Evolutionary conservation across 1,139 yeast species (phyloP), one percentile per base, ranked within the genome.

Genomic region (Hyphopichia burtonii): DNA sequence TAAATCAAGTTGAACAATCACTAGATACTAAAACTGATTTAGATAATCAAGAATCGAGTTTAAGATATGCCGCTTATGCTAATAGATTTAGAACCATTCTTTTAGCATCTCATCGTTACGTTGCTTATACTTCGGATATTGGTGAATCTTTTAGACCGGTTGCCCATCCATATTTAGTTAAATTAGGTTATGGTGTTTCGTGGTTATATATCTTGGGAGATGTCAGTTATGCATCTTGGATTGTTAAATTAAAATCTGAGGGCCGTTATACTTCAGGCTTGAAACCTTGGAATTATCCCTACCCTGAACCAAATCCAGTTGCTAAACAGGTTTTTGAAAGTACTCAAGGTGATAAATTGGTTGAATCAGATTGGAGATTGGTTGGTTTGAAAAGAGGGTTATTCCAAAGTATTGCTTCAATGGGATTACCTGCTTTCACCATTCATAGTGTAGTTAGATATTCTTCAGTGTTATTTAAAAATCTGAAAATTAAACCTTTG

Each of bases 61-160:
- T 85, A 38, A 80, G 95, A 72, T 86, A 86, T 55, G 89, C 94
- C 3, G 95, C 93, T 15, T 86, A 86, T 57, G 90, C 91, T 48
- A 83, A 83, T 56, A 66, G 95, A 54, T 58, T 85, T 41, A 71
- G 90, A 61, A 82, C 88, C 27, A 82, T 86, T 48, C 68, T 86
- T 42, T 56, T 74, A 42, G 90, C 94, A 7, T 80, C 91, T n/a
- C 93, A 85, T 56, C 67, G 96, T 52, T 87, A 87, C 56, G 88
- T 87, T 20, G 96, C 96, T 2, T 87, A 87, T 61, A 86, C 95
- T 6, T 85, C 93, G 0, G 96, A 87, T 58, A 82, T 87, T 49
- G 96, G 96, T 19, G 96, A 87, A 58, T 85, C 93, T n/a, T 87
- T 87, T 64, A 74, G 96, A 42, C 95, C 95, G 0, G 86, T 87